These are phyloP conservation scores for Phlebopus sp. DNA, from an alignment of 1,284 basidiomycete genomes.

Conservation along the genomic window DNA sequence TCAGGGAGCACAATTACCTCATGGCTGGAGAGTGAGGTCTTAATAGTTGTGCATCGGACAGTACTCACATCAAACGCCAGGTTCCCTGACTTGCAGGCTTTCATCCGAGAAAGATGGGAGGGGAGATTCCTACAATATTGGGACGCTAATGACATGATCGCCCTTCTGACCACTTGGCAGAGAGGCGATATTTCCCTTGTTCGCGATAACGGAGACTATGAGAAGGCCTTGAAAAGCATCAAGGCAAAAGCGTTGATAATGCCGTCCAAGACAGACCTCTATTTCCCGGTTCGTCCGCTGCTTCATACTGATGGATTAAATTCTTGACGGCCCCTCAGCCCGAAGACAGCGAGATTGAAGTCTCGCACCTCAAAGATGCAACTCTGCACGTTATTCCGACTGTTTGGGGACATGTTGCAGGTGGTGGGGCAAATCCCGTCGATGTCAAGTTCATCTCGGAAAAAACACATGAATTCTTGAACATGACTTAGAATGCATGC, in stretches of 20 bases:
- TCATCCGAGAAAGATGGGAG: slow-evolving; percentile 38
- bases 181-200: slow-evolving; percentile 38
- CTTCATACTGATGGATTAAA: background rate
- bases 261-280: slow-evolving; percentile 36
- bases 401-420: slow-evolving; percentile 34
- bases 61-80: slow-evolving; percentile 13
- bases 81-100: slow-evolving; percentile 32
- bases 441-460: slow-evolving; percentile 29
- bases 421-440: slow-evolving; percentile 26
- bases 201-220: slow-evolving; percentile 28
- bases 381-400: slow-evolving; percentile 29
- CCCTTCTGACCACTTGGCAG: slow-evolving; percentile 40
- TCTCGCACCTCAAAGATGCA: slow-evolving; percentile 27
- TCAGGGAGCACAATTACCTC: slow-evolving; percentile 33
- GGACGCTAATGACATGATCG: slow-evolving; percentile 42
- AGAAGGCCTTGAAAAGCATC: slow-evolving; percentile 28
- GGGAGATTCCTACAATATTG: slow-evolving; percentile 32
- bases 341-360: slow-evolving; percentile 30
- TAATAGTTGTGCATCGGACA: background rate
- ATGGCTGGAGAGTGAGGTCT: slow-evolving; percentile 29
- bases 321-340: slow-evolving; percentile 20
- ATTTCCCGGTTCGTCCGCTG: slow-evolving; percentile 29
- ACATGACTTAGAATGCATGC: background rate
- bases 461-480: slow-evolving; percentile 26
- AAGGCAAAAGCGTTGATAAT: slow-evolving; percentile 32